These are phyloP conservation scores for Pseudozyma sp. DNA, from an alignment of 1,284 basidiomycete species.

Conservation along the genomic window DNA sequence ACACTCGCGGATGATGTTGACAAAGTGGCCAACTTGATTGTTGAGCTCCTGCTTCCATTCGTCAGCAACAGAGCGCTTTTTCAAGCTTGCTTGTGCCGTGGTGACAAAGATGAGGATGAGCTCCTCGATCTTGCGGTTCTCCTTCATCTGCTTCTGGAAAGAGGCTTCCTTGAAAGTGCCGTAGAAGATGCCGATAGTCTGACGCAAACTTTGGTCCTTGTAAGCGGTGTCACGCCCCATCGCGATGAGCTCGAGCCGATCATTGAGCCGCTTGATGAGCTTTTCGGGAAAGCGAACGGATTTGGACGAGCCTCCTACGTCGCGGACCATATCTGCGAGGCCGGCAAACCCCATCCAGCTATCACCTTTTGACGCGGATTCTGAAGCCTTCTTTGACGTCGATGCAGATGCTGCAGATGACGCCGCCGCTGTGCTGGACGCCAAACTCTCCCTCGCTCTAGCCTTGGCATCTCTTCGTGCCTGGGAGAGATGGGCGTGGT, in stretches of 20 bases:
- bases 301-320: slow-evolving; percentile 51
- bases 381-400: slow-evolving; percentile 29
- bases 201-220: slow-evolving; percentile 57
- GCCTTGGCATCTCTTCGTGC: slow-evolving; percentile 37
- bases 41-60: slow-evolving; percentile 91
- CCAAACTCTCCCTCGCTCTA: slow-evolving; percentile 27
- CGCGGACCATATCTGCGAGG: slow-evolving; percentile 57
- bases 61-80: slow-evolving; percentile 81
- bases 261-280: slow-evolving; percentile 62
- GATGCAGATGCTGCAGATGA: slow-evolving; percentile 10
- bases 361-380: slow-evolving; percentile 33
- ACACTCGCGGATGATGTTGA: slow-evolving; percentile 84
- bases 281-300: slow-evolving; percentile 64
- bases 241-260: slow-evolving; percentile 63
- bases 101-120: slow-evolving; percentile 95
- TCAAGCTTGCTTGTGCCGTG: slow-evolving; percentile 71
- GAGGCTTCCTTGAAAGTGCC: slow-evolving; percentile 62
- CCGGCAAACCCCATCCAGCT: slow-evolving; percentile 58
- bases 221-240: slow-evolving; percentile 64
- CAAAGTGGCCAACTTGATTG: slow-evolving; percentile 86
- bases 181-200: slow-evolving; percentile 65
- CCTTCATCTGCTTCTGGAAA: slow-evolving; percentile 76
- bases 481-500: slow-evolving; percentile 42
- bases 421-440: slow-evolving; percentile 6
- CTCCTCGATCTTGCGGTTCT: slow-evolving; percentile 96